Percentiles rank a stretch among this genome's conserved stretches.
phyloP scores from a whole-genome alignment of 208 protist species.

The Trypanosoma congolense region DNA sequence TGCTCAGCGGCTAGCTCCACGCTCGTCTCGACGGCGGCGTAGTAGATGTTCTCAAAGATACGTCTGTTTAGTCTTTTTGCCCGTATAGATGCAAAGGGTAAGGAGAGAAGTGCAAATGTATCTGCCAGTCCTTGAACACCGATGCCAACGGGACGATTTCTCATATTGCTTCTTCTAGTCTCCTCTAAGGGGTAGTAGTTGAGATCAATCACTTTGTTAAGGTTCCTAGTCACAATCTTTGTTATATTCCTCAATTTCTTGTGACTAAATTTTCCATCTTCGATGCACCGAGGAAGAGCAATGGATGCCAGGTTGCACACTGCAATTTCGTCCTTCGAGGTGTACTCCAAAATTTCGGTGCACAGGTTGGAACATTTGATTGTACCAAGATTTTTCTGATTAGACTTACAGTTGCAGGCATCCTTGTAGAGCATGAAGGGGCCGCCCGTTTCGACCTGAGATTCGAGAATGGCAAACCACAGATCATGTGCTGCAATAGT shows the following conservation, averaged over 20 bases:
- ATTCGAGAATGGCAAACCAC: slow-evolving; percentile 98
- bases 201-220: slow-evolving; percentile 98
- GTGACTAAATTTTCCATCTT: slow-evolving; percentile 85
- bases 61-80: slow-evolving; percentile 94
- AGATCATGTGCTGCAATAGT: slow-evolving; percentile 95
- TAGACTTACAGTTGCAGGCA: slow-evolving; percentile 98
- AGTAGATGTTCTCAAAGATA: slow-evolving; percentile 99
- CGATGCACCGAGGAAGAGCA: slow-evolving; percentile 96
- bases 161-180: slow-evolving; percentile 93
- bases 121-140: slow-evolving; percentile 99
- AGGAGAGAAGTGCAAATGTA: slow-evolving; percentile 93
- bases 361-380: slow-evolving; percentile 99
- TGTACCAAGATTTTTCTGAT: slow-evolving; percentile 99
- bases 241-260: slow-evolving; percentile 88
- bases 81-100: slow-evolving; percentile 93
- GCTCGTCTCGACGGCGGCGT: slow-evolving; percentile 87
- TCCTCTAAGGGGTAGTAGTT: slow-evolving; percentile 98
- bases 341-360: slow-evolving; percentile 99
- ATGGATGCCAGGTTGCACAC: slow-evolving; percentile 99
- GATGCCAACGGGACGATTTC: slow-evolving; percentile 97
- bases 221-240: slow-evolving; percentile 92
- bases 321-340: slow-evolving; percentile 94
- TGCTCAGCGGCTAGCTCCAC: slow-evolving; percentile 91
- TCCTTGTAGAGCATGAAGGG: slow-evolving; percentile 99
- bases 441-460: slow-evolving; percentile 98